Evolutionary conservation across 306 rosid species (phyloP).

Genomic region (Comarum palustre): DNA sequence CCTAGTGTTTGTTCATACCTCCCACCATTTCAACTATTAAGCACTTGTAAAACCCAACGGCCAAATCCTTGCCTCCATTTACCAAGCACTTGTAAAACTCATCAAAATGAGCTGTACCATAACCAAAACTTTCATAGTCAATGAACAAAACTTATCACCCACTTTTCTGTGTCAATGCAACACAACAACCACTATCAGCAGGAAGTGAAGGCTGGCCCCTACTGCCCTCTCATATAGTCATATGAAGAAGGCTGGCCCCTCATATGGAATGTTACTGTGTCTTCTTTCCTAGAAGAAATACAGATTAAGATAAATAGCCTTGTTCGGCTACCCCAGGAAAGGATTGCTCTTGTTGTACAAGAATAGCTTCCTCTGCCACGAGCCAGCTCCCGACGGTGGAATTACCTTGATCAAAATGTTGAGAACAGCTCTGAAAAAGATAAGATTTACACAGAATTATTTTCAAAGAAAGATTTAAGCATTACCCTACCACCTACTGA

Average conservation of each 20-base stretch:
- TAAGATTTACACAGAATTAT: background rate
- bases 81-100: too few relatives aligned
- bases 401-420: constrained; percentile 33
- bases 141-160: background rate
- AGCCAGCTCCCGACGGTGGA: constrained; percentile 44
- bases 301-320: constrained; percentile 34
- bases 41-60: too few relatives aligned
- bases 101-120: background rate
- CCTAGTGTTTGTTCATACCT: too few relatives aligned
- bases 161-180: background rate
- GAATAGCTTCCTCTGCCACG: constrained; percentile 62
- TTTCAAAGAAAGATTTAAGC: background rate
- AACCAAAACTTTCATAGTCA: background rate
- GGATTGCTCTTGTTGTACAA: constrained; percentile 57
- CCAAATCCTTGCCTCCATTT: too few relatives aligned
- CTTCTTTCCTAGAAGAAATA: background rate
- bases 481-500: background rate
- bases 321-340: constrained; percentile 22
- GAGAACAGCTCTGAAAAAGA: constrained; percentile 52
- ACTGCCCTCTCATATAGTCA: background rate
- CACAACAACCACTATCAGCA: background rate
- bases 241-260: too few relatives aligned
- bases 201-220: background rate
- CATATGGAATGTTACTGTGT: constrained; percentile 3
- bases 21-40: too few relatives aligned